A percentile compares a stretch with the other conserved stretches of the same genome.
These are phyloP conservation scores for Emergomyces africanus DNA, from an alignment of 2,329 filamentous ascomycete species.

Conservation along the genomic window DNA sequence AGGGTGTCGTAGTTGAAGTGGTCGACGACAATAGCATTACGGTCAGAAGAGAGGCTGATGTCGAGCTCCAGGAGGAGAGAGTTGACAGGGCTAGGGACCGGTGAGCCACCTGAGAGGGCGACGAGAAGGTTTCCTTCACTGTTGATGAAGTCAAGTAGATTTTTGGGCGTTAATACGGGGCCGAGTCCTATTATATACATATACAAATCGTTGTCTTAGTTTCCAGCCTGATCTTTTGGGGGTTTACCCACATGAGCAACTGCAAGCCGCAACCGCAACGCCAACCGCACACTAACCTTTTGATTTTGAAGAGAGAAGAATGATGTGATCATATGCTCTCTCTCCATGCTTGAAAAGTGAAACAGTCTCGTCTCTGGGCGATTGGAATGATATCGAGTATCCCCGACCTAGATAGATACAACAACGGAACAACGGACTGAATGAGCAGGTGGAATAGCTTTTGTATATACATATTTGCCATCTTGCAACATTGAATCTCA, in stretches of 20 bases:
- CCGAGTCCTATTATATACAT: conserved; percentile 68
- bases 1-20: conserved; percentile 85
- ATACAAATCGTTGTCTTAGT: not conserved
- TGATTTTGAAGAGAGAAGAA: conserved; percentile 77
- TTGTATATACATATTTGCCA: too few relatives aligned
- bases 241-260: not conserved
- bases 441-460: not conserved
- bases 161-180: conserved; percentile 71
- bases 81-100: conserved; percentile 59
- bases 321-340: conserved; percentile 77
- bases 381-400: conserved; percentile 67
- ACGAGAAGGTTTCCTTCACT: conserved; percentile 83
- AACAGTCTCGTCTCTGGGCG: conserved; percentile 66
- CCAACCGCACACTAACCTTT: conserved; percentile 51
- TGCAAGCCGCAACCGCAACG: not conserved
- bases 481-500: conserved; percentile 13
- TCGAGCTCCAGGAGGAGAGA: conserved; percentile 79
- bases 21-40: conserved; percentile 75
- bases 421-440: not conserved
- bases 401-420: conserved; percentile 55
- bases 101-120: conserved; percentile 58
- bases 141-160: conserved; percentile 84
- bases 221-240: not conserved
- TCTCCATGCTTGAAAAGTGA: conserved; percentile 76
- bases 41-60: conserved; percentile 73